Evolutionary conservation across 2,329 filamentous ascomycete genomes (phyloP), one percentile per base, ranked within the genome.

Genomic region (Penicillium brevicompactum): DNA sequence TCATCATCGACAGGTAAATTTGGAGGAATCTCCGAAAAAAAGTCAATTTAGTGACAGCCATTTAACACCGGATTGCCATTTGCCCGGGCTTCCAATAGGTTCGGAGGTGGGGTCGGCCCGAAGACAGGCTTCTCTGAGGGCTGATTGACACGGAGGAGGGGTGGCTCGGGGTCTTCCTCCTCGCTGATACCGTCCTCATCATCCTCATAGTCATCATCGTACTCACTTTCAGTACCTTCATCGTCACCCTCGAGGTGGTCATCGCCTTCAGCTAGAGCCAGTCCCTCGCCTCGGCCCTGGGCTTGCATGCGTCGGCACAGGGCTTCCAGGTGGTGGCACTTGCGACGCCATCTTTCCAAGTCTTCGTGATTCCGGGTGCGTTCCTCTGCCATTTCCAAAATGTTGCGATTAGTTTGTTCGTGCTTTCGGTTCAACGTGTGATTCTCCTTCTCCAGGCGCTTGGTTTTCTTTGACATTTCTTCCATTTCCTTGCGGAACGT

Each of bases 401-500:
- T 97, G 74, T 96, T 97, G 63, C 90, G 88, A 68, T 94, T 94
- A 24, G 92, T 95, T 46, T 91, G 87, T 66, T 97, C 92, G 73
- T 97, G 93, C 75, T 97, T 96, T 53, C 93, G 86, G 63, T 91
- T 96, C 49, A 96, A 83, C 16, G 85, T 88, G 66, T 94, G 88
- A 68, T 99, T 97, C 70, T 99, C 94, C 76, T 96, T 96, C 74
- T 99, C 94, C 50, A 99, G 81, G 24, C 92, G 88, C 76, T 97
- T 97, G 5, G 93, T 96, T 79, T 97, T 97, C 79, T 97, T 97
- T 1, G 92, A 96, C 92, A 97, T 97, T 70, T 97, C 94, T 76
- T 97, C 94, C 92, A 97, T 97, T 76, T 97, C 94, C 78, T 96
- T 97, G 51, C 93, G 86, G 77, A 97, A 97, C 1, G 94, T 97